Conservation (phyloP, 371 early-diverging fungal genomes). For the Zancudomyces culisetae region DNA sequence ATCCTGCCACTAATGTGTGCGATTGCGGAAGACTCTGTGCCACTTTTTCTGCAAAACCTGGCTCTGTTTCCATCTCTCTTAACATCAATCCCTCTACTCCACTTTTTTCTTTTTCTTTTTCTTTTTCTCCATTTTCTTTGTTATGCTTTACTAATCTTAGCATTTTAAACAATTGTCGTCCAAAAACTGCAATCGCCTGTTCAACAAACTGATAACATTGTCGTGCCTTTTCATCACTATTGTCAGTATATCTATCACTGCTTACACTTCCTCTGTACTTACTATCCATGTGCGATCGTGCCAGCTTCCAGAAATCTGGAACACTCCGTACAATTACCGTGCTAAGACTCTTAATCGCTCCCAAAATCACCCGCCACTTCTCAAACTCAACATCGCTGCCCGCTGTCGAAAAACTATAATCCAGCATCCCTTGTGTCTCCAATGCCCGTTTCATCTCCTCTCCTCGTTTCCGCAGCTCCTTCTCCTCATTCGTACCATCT, state of each 20-base stretch:
- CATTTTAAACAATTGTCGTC: slow-evolving; percentile 26
- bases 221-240: slow-evolving; percentile 33
- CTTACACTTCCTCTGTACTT: slow-evolving; percentile 25
- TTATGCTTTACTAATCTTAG: slow-evolving; percentile 4
- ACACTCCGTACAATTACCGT: slow-evolving; percentile 48
- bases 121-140: not conserved
- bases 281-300: slow-evolving; percentile 66
- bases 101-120: not conserved
- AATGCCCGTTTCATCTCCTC: slow-evolving; percentile 21
- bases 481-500: no score
- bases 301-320: slow-evolving; percentile 86
- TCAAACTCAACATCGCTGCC: slow-evolving; percentile 36
- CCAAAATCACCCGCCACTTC: slow-evolving; percentile 47
- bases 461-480: slow-evolving; percentile 11
- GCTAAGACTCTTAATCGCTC: slow-evolving; percentile 51
- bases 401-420: slow-evolving; percentile 25
- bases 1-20: slow-evolving; percentile 33
- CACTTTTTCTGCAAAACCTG: slow-evolving; percentile 19
- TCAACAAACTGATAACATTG: slow-evolving; percentile 61
- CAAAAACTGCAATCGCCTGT: slow-evolving; percentile 37
- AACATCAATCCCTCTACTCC: slow-evolving; percentile 16
- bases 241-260: slow-evolving; percentile 19
- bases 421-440: slow-evolving; percentile 21
- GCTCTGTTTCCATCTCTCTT: no score
- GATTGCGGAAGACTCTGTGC: slow-evolving; percentile 25